phyloP scores from a whole-genome alignment of 805 yeast species.

The Nakazawaea ambrosiae region DNA sequence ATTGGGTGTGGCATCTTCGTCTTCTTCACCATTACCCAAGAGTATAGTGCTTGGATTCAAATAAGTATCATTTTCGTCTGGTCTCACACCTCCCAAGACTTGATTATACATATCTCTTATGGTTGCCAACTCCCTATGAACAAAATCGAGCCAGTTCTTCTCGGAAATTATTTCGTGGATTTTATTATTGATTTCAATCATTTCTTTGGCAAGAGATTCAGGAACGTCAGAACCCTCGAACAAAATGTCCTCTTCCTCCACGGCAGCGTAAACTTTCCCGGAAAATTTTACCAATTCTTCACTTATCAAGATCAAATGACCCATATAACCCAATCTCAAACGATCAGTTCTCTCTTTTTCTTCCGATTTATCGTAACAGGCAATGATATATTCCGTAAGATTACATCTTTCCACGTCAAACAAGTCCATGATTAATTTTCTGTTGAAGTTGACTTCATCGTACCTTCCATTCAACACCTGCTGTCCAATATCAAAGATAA shows the following conservation, averaged over 20 bases:
- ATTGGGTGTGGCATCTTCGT: conserved; percentile 38
- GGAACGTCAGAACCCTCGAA: neutral
- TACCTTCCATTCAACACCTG: conserved; percentile 77
- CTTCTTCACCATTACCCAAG: conserved; percentile 33
- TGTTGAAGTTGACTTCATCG: conserved; percentile 25
- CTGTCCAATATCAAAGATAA: conserved; percentile 90
- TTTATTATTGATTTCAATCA: conserved; percentile 2
- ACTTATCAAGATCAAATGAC: conserved; percentile 48
- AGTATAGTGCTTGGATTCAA: conserved; percentile 27
- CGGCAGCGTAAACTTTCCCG: conserved; percentile 21
- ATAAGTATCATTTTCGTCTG: conserved; percentile 33
- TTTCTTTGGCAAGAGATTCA: conserved; percentile 1
- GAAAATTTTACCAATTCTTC: conserved; percentile 54
- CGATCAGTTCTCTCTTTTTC: conserved; percentile 25
- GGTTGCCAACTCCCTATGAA: conserved; percentile 38
- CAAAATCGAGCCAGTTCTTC: conserved; percentile 40
- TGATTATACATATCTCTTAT: conserved; percentile 52
- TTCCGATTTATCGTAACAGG: conserved; percentile 22
- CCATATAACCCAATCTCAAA: conserved; percentile 54
- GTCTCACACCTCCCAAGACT: conserved; percentile 43
- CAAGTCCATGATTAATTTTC: conserved; percentile 24
- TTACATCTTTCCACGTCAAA: conserved; percentile 15
- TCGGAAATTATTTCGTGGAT: conserved; percentile 9
- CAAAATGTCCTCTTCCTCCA: conserved; percentile 18
- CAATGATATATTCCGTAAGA: conserved; percentile 24